These are phyloP conservation scores for Candida jianshihensis DNA, from an alignment of 805 yeast genomes.

Conservation along the genomic window DNA sequence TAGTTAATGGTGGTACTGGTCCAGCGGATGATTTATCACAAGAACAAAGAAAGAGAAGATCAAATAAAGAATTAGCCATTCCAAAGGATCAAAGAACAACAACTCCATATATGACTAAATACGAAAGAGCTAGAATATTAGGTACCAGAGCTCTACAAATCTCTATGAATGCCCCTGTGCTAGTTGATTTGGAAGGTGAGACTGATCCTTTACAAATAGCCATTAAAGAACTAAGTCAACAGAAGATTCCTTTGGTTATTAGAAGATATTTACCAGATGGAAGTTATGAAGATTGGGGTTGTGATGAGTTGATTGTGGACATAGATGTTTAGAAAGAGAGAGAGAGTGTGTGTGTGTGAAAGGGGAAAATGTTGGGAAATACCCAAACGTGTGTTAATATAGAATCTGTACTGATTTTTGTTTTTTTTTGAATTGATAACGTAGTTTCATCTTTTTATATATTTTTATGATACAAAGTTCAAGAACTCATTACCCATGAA, in stretches of 20 bases:
- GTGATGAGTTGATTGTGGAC: conserved; percentile 93
- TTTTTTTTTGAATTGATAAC: no score
- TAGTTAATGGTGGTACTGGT: conserved; percentile 65
- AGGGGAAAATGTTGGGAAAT: conserved; percentile 1
- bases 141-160: conserved; percentile 98
- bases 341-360: no score
- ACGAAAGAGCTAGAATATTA: conserved; percentile 94
- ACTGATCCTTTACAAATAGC: conserved; percentile 98
- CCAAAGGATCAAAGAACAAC: conserved; percentile 86
- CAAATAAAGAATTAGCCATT: conserved; percentile 76
- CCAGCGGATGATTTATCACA: conserved; percentile 39
- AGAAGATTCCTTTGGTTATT: conserved; percentile 90
- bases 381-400: conserved; percentile 1
- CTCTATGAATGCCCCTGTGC: conserved; percentile 96
- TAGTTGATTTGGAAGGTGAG: conserved; percentile 97
- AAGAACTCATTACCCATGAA: conserved; percentile 63
- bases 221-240: conserved; percentile 91
- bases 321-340: conserved; percentile 30
- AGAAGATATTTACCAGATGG: conserved; percentile 97
- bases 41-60: conserved; percentile 43
- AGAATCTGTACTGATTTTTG: no score
- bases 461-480: conserved; percentile 27
- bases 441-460: no score
- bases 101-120: conserved; percentile 98
- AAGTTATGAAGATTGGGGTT: conserved; percentile 97